A percentile compares a stretch with the other conserved stretches of the same genome.
Conservation (phyloP, 345 rosid species). For the Populus deltoides region DNA sequence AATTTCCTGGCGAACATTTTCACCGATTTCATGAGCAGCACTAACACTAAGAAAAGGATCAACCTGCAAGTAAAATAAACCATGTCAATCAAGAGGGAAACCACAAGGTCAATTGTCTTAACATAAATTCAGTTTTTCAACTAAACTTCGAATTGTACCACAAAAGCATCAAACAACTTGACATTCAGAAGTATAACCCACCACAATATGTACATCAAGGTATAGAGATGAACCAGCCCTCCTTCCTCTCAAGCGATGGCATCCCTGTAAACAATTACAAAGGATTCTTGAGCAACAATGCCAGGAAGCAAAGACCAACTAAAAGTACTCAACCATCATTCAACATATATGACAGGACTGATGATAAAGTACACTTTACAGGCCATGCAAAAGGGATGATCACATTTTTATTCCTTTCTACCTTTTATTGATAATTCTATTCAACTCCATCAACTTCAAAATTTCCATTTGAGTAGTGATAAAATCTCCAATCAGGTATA, state of each 20-base stretch:
- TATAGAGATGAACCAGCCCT: constrained; percentile 85
- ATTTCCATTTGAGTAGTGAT: too few relatives aligned
- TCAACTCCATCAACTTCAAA: too few relatives aligned
- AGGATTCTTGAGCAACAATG: constrained; percentile 5
- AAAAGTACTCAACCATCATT: background rate
- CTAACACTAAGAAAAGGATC: constrained; percentile 87
- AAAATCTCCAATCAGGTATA: too few relatives aligned
- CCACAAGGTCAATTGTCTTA: background rate
- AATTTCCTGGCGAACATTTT: constrained; percentile 67
- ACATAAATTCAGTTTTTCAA: background rate
- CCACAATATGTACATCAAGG: constrained; percentile 95
- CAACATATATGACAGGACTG: background rate
- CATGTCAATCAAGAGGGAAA: background rate
- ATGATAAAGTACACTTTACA: background rate
- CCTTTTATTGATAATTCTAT: too few relatives aligned
- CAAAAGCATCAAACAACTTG: background rate
- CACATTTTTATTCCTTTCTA: too few relatives aligned
- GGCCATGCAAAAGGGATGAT: background rate
- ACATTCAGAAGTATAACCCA: constrained; percentile 30
- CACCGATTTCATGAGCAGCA: constrained; percentile 87
- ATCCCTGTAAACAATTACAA: constrained; percentile 50
- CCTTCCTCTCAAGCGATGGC: constrained; percentile 95
- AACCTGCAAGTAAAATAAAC: constrained; percentile 46
- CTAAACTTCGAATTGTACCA: background rate
- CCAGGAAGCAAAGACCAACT: background rate